phyloP scores from a whole-genome alignment of 805 yeast species.

The Tetrapisispora nanseiensis region DNA sequence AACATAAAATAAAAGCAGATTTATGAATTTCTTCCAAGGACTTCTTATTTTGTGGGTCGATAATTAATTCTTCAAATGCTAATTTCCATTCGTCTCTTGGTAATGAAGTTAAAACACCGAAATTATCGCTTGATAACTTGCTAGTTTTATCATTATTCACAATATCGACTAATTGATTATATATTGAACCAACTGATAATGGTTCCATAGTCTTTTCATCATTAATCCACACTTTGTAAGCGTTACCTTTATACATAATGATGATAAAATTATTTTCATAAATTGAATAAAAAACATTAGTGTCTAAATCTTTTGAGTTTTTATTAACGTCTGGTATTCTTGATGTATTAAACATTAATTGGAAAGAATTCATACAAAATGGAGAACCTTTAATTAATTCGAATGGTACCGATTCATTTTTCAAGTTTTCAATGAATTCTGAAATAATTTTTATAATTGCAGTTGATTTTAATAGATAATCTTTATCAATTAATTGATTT shows the following conservation, averaged over 20 bases:
- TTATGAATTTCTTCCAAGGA: conserved; percentile 62
- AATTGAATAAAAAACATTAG: conserved; percentile 41
- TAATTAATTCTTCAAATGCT: conserved; percentile 46
- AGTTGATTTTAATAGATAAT: conserved; percentile 66
- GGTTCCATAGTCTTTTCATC: conserved; percentile 26
- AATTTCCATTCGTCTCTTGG: conserved; percentile 76
- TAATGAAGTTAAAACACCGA: conserved; percentile 74
- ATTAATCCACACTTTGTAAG: conserved; percentile 67
- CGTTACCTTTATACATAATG: conserved; percentile 66
- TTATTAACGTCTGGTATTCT: conserved; percentile 51
- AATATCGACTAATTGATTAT: conserved; percentile 51
- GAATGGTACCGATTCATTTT: conserved; percentile 65
- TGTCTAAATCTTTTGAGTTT: conserved; percentile 40
- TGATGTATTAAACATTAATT: conserved; percentile 81
- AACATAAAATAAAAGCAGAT: conserved; percentile 69
- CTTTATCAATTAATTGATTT: conserved; percentile 28
- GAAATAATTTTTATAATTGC: conserved; percentile 59
- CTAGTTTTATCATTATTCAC: conserved; percentile 28
- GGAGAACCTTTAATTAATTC: conserved; percentile 70
- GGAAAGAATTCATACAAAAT: conserved; percentile 91
- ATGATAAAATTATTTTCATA: conserved; percentile 54
- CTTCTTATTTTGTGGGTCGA: conserved; percentile 50
- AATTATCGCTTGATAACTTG: conserved; percentile 30
- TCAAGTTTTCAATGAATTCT: conserved; percentile 56
- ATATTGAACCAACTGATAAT: conserved; percentile 40